Conservation (phyloP, 2,329 filamentous ascomycete species). For the Macrophomina tecta region DNA sequence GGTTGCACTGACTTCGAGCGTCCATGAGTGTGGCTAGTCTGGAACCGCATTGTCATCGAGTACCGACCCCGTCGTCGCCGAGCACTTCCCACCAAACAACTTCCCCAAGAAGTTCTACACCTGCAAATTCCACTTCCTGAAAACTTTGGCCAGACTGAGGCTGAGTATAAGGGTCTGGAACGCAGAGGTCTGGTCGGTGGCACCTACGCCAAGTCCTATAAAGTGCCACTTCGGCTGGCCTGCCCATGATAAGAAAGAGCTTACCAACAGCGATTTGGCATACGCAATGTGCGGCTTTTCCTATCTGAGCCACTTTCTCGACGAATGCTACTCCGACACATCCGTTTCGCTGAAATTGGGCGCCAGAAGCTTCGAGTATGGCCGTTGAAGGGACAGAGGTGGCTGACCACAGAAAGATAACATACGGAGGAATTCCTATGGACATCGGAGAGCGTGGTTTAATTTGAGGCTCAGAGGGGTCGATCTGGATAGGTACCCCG, state of each 20-base stretch:
- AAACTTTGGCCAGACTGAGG: not conserved
- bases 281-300: slow-evolving; percentile 15
- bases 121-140: not conserved
- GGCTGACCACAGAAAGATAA: not conserved
- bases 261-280: not conserved
- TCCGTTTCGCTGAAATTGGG: not conserved
- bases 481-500: too few relatives aligned
- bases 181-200: not conserved
- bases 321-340: not conserved
- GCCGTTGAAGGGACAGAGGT: not conserved
- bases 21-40: not conserved
- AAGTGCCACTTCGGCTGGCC: not conserved
- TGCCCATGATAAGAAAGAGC: not conserved
- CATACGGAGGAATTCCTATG: not conserved
- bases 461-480: too few relatives aligned
- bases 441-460: too few relatives aligned
- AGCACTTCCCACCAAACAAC: slow-evolving; percentile 13
- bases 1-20: not conserved
- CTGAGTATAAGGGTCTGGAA: not conserved
- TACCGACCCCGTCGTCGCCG: not conserved
- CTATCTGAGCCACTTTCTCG: not conserved
- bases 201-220: not conserved
- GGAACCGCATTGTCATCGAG: not conserved
- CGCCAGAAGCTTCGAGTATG: not conserved
- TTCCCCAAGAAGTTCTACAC: slow-evolving; percentile 2